Base-by-base conservation (phyloP, 306 rosid genomes). In the Amphicarpaea edgeworthii region DNA sequence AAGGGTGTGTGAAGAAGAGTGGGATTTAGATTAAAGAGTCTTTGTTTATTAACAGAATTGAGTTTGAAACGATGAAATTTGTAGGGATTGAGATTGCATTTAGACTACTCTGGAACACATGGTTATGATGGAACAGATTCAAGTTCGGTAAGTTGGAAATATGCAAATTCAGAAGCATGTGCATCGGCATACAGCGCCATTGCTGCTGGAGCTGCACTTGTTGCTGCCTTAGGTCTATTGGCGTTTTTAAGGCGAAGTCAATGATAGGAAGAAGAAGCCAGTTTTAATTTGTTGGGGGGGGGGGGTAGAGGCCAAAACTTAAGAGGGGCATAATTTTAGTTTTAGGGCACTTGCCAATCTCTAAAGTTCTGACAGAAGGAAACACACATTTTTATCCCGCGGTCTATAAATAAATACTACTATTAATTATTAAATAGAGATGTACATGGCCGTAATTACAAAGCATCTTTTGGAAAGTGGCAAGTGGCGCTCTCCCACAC, bases 31-130 rank as follows among this genome's bases (percentile, higher is more conserved):
- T 17, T 75, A n/a, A 70, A 20, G 23, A 54, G 12, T 19, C 30
- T 28, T n/a, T n/a, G n/a, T n/a, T n/a, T n/a, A n/a, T n/a, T n/a
- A n/a, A n/a, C n/a, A n/a, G n/a, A n/a, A n/a, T n/a, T n/a, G n/a
- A n/a, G n/a, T n/a, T n/a, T n/a, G n/a, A n/a, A n/a, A n/a, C n/a
- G 38, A 70, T 72, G 55, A 80, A 73, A 50, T 67, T 51, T 80
- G 73, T 84, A 96, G 99, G 97, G 96, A 46, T 80, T 96, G 90
- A 87, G 90, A 80, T 83, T 96, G 91, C 93, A 93, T 83, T 84
- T 96, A 77, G 99, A 96, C 65, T 93, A 86, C 81, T 78, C 96
- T 12, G 91, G 90, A 77, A 77, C 76, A 46, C 28, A 7, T 6
- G 82, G 55, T 76, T 76, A 45, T 43, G 81, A 45, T 43, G 81